A percentile compares a stretch with the other conserved stretches of the same genome.
These are phyloP conservation scores for Stagonosporopsis cucurbitacearum DNA, from an alignment of 2,329 filamentous ascomycete genomes.

Conservation along the genomic window DNA sequence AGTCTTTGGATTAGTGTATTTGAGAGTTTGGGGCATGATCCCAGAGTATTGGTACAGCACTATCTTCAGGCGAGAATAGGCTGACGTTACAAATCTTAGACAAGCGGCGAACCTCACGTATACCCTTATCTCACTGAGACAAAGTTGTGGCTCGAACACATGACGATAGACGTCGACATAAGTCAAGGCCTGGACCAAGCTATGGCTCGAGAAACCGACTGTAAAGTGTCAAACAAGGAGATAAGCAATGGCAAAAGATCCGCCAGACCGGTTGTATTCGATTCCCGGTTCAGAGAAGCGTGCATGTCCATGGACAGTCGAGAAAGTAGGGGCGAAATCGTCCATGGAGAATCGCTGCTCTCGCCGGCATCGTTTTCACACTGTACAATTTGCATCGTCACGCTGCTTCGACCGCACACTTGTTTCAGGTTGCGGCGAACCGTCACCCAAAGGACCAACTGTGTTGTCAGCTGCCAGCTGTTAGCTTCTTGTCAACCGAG, in stretches of 20 bases:
- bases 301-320: background rate
- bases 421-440: background rate
- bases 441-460: background rate
- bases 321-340: background rate
- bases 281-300: background rate
- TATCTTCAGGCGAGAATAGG: background rate
- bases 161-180: background rate
- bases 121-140: background rate
- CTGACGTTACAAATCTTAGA: slow-evolving; percentile 10
- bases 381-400: background rate
- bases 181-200: background rate
- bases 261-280: background rate
- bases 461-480: slow-evolving; percentile 6
- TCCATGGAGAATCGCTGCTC: background rate
- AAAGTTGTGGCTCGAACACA: background rate
- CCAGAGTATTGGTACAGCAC: background rate
- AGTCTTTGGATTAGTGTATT: background rate
- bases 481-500: slow-evolving; percentile 6
- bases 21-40: background rate
- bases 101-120: background rate
- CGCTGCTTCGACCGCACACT: background rate
- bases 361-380: background rate
- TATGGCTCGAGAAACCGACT: background rate
- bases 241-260: background rate
- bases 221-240: background rate